These are phyloP conservation scores for Kodamaea sp. DNA, from an alignment of 1,139 yeast genomes.

Conservation along the genomic window DNA sequence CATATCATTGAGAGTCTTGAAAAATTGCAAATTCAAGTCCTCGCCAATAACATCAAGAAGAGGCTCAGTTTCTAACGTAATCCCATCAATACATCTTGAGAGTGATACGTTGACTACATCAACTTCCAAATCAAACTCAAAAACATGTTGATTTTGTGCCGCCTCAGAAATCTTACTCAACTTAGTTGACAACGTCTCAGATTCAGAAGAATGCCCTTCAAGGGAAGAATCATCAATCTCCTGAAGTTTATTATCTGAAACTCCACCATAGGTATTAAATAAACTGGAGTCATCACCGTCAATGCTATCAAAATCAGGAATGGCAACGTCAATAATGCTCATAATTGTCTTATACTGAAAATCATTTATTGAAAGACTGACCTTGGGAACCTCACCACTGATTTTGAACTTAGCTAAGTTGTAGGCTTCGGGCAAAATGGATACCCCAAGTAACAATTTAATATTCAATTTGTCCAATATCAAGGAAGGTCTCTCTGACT, in stretches of 20 bases:
- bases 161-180: conserved; percentile 7
- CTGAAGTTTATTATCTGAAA: conserved; percentile 10
- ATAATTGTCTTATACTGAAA: conserved; percentile 86
- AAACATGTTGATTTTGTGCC: conserved; percentile 50
- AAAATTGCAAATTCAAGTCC: conserved; percentile 58
- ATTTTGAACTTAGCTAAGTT: conserved; percentile 72
- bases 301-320: conserved; percentile 56
- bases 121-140: conserved; percentile 73
- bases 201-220: not conserved
- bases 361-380: conserved; percentile 76
- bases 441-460: conserved; percentile 72
- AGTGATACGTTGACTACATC: conserved; percentile 63
- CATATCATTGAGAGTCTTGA: conserved; percentile 62
- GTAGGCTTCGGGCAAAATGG: conserved; percentile 80
- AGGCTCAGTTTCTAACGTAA: conserved; percentile 62
- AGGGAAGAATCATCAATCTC: conserved; percentile 23
- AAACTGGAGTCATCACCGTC: conserved; percentile 35
- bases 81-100: conserved; percentile 64
- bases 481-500: conserved; percentile 41
- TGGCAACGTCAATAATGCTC: conserved; percentile 68
- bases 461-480: conserved; percentile 78
- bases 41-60: conserved; percentile 76
- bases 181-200: not conserved
- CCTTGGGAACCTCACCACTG: conserved; percentile 77
- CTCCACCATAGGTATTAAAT: conserved; percentile 36